Base-by-base conservation (phyloP, 2,329 filamentous ascomycete genomes). In the Alternaria incomplexa region DNA sequence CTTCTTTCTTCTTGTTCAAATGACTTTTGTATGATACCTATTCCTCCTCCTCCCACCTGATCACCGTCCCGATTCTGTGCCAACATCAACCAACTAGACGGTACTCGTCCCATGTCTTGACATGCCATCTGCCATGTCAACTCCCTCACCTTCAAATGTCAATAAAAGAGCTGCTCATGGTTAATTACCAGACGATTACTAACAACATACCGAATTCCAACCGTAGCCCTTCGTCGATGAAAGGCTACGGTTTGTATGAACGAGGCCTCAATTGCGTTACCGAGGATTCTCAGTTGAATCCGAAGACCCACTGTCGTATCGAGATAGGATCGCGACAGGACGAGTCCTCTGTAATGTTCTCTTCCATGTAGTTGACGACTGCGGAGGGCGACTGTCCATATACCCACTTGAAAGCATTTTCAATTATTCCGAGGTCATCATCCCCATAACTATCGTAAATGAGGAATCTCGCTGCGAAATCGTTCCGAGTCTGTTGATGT, bases 261-360 rank as follows among this genome's bases (percentile, higher is more conserved):
- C 32, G 32, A 40, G 0, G 36, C 36, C 36, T 40, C 36, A 40
- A 40, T 40, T 11, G 36, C 36, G 36, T 17, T 10, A 17, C 36
- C 20, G 13, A 17, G 22, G 12, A 15, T 30, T 25, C 9, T 60
- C 25, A 60, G 9, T 60, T 60, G 30, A 55, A 44, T 10, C 43
- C 22, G 15, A 60, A 55, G 15, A 55, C 44, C 57, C 50, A 60
- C 15, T 60, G 20, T 12, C 51, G 44, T 28, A 56, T 61, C 13
- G 44, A 56, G 11, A 61, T 61, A n/a, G 30, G 32, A n/a, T 36
- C 28, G 13, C 12, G 44, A 40, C n/a, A 4, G 1, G n/a, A 15
- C 12, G 17, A 32, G 12, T 10, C 7, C 20, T 44, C 17, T 10
- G 10, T 13, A 12, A n/a, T 17, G 36, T 17, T 40, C 36, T 40